These are phyloP conservation scores for Auxenochlorella protothecoides DNA, from an alignment of 139 green algal genomes.

Conservation along the genomic window DNA sequence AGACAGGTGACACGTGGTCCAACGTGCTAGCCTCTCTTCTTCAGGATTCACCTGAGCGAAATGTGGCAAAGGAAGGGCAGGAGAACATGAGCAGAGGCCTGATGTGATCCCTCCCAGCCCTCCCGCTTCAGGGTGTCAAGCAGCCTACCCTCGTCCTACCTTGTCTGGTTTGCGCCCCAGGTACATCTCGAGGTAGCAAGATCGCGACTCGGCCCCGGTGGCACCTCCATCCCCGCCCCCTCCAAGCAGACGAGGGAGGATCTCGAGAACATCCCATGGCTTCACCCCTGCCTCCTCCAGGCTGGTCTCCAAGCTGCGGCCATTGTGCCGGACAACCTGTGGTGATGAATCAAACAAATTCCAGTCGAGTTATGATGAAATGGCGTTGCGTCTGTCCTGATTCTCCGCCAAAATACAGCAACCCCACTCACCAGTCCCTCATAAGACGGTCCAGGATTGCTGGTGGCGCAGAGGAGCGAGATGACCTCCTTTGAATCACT, in stretches of 20 bases:
- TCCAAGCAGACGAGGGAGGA: constrained; percentile 38
- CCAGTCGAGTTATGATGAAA: too few relatives aligned
- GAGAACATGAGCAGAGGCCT: neutral
- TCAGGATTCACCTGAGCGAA: constrained; percentile 49
- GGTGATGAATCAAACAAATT: too few relatives aligned
- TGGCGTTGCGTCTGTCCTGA: too few relatives aligned
- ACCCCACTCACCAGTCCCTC: too few relatives aligned
- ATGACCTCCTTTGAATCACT: too few relatives aligned
- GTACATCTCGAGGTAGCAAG: constrained; percentile 88
- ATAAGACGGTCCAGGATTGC: too few relatives aligned
- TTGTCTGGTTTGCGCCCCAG: constrained; percentile 59
- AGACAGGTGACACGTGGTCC: constrained; percentile 64
- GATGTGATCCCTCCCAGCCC: too few relatives aligned
- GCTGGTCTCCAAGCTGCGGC: neutral
- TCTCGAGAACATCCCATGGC: constrained; percentile 18
- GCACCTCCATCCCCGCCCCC: constrained; percentile 80
- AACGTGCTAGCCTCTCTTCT: constrained; percentile 53
- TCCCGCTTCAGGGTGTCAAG: neutral
- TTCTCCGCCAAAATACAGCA: too few relatives aligned
- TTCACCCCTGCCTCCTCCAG: constrained; percentile 10
- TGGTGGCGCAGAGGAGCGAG: too few relatives aligned
- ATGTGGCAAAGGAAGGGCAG: neutral
- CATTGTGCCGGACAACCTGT: too few relatives aligned
- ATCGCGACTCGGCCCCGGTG: constrained; percentile 75
- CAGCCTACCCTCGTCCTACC: constrained; percentile 7